Conservation (phyloP, 306 rosid species). For the Pyrus communis region DNA sequence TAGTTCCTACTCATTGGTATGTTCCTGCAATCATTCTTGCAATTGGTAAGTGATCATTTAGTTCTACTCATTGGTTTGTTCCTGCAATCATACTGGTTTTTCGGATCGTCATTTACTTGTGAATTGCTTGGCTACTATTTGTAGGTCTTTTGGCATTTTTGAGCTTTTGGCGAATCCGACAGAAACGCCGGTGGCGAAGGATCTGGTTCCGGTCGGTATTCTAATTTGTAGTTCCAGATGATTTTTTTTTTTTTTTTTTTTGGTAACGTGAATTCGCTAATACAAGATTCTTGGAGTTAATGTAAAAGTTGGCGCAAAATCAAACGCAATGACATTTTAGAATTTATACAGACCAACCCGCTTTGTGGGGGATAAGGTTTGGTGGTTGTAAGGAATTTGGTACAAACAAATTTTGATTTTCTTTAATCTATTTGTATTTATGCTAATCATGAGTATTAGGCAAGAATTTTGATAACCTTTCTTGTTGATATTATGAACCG, state of each 20-base stretch:
- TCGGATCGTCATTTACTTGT: not conserved
- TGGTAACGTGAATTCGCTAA: slow-evolving; percentile 5
- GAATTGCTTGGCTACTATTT: not conserved
- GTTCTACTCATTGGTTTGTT: slow-evolving; percentile 73
- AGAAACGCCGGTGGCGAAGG: slow-evolving; percentile 68
- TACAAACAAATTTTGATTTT: not conserved
- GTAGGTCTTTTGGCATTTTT: slow-evolving; percentile 55
- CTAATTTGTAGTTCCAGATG: slow-evolving; percentile 41
- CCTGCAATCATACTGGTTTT: slow-evolving; percentile 30
- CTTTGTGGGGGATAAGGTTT: no score
- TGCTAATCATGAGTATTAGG: not conserved
- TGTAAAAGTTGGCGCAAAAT: no score
- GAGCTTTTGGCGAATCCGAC: slow-evolving; percentile 85
- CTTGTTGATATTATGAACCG: not conserved
- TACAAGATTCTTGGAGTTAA: not conserved
- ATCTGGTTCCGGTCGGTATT: slow-evolving; percentile 51
- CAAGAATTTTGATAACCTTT: not conserved
- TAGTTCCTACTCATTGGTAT: slow-evolving; percentile 70
- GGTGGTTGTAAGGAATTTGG: not conserved
- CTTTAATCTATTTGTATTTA: not conserved
- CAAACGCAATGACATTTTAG: no score
- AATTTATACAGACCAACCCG: no score
- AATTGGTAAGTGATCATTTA: slow-evolving; percentile 48
- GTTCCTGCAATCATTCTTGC: slow-evolving; percentile 60
- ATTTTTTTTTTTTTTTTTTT: not conserved